Evolutionary conservation across 2,329 filamentous ascomycete genomes (phyloP).

Genomic region (Ascochyta clinopodiicola): DNA sequence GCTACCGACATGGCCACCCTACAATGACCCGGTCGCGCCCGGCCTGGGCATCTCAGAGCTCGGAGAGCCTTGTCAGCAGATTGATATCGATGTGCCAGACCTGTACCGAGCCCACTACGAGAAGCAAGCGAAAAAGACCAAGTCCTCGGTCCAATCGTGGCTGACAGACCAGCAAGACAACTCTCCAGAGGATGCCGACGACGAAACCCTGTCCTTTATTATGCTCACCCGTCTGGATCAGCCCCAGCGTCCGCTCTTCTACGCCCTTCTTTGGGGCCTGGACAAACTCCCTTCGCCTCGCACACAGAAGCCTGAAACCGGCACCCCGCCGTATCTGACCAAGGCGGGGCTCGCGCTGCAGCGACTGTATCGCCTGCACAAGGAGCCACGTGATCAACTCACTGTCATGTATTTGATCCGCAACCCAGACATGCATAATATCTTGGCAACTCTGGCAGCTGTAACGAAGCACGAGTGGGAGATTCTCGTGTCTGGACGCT

Average conservation of each 20-base stretch:
- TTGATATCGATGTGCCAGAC: constrained; percentile 93
- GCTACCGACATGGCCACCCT: constrained; percentile 87
- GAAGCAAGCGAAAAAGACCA: constrained; percentile 89
- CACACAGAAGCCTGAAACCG: constrained; percentile 69
- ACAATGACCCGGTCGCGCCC: constrained; percentile 62
- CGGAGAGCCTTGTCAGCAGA: constrained; percentile 71
- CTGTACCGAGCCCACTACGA: constrained; percentile 93
- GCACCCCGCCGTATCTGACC: constrained; percentile 74
- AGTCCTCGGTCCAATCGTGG: constrained; percentile 90
- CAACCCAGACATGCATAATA: constrained; percentile 80
- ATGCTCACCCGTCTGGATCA: constrained; percentile 85
- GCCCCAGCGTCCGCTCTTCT: constrained; percentile 80
- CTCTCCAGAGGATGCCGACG: constrained; percentile 87
- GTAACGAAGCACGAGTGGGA: constrained; percentile 97
- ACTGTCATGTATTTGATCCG: constrained; percentile 84
- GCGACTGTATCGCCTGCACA: constrained; percentile 77
- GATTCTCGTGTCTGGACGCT: constrained; percentile 89
- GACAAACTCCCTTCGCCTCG: constrained; percentile 60
- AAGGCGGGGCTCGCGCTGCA: constrained; percentile 81
- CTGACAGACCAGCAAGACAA: constrained; percentile 79
- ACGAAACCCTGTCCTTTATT: constrained; percentile 91
- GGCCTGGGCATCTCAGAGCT: constrained; percentile 62
- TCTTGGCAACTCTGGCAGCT: constrained; percentile 84
- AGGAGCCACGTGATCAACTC: constrained; percentile 82
- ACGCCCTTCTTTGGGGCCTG: constrained; percentile 73